Evolutionary conservation across 2,329 filamentous ascomycete species (phyloP).

Genomic region (Diaporthe australafricana): DNA sequence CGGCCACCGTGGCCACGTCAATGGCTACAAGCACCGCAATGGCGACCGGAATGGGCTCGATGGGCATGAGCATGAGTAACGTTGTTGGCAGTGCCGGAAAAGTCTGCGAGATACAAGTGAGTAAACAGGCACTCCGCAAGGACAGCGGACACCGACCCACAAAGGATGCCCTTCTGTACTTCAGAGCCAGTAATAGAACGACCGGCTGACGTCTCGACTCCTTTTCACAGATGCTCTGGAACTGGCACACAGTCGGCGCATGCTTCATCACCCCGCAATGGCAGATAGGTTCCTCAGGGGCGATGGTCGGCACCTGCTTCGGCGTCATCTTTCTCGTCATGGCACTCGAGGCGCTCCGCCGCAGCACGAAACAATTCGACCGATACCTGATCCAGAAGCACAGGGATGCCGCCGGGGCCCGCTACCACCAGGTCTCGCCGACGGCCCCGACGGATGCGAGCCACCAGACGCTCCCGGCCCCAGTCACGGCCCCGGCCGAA

Average conservation of each 20-base stretch:
- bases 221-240: constrained; percentile 56
- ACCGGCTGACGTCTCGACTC: not conserved
- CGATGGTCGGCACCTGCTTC: constrained; percentile 85
- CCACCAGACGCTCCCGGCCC: not conserved
- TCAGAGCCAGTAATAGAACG: too few relatives aligned
- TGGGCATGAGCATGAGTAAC: constrained; percentile 28
- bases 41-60: not conserved
- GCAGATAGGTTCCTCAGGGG: constrained; percentile 75
- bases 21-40: not conserved
- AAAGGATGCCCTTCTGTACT: accelerated
- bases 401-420: constrained; percentile 35
- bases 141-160: not conserved
- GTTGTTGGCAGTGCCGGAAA: constrained; percentile 14
- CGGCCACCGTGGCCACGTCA: too few relatives aligned
- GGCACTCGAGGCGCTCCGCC: constrained; percentile 77
- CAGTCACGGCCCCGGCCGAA: constrained; percentile 26
- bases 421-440: constrained; percentile 39
- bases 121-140: not conserved
- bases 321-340: constrained; percentile 81
- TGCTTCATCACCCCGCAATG: constrained; percentile 76
- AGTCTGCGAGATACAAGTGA: constrained; percentile 27
- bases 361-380: constrained; percentile 79
- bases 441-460: constrained; percentile 30
- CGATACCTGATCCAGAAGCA: constrained; percentile 69
- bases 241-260: constrained; percentile 56